Evolutionary conservation across 306 rosid species (phyloP).

Genomic region (Fragaria ananassa): DNA sequence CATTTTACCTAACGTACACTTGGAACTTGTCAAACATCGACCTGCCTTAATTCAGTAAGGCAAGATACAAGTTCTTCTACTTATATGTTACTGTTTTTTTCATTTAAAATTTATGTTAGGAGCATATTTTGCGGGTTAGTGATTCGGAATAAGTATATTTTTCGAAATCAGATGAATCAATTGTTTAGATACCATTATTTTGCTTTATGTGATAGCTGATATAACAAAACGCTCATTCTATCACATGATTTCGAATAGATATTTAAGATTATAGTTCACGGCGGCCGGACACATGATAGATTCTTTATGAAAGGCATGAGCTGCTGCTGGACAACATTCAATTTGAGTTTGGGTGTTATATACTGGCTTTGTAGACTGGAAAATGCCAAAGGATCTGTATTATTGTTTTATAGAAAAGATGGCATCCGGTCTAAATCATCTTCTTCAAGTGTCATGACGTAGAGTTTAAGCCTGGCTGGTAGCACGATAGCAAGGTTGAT

Average conservation of each 20-base stretch:
- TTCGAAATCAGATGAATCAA: no score
- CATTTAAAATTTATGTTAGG: background rate
- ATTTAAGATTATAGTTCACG: no score
- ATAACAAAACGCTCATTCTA: background rate
- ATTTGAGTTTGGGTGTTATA: background rate
- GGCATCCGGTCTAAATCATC: background rate
- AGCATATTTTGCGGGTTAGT: background rate
- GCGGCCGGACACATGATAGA: background rate
- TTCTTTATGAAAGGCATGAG: background rate
- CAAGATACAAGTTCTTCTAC: background rate
- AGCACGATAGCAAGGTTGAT: background rate
- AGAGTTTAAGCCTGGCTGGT: background rate
- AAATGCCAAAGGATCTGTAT: background rate
- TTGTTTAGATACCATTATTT: no score
- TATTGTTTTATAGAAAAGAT: background rate
- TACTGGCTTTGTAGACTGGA: background rate
- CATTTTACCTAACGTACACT: background rate
- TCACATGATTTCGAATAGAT: background rate
- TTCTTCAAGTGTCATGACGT: background rate
- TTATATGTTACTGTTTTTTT: background rate
- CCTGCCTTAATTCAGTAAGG: background rate
- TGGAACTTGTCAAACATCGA: background rate
- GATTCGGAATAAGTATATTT: background rate
- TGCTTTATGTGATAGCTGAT: no score
- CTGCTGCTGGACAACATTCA: background rate